Evolutionary conservation across 163 green algal genomes (phyloP).

Genomic region (Picocystis sp.): DNA sequence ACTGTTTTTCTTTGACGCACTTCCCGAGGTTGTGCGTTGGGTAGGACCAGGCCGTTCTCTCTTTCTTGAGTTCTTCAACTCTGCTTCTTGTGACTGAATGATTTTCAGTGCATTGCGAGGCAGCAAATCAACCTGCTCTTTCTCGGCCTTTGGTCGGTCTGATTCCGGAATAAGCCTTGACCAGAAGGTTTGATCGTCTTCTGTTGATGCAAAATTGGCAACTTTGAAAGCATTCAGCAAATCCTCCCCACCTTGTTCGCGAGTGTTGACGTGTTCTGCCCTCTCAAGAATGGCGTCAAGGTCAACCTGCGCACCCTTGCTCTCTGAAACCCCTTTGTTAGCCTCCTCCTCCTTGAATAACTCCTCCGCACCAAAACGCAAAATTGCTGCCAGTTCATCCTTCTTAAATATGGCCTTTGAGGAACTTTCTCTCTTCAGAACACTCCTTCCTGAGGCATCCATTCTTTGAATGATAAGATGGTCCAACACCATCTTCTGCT

Average conservation of each 20-base stretch:
- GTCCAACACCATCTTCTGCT: conserved; percentile 85
- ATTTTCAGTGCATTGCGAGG: conserved; percentile 47
- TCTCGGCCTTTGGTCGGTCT: conserved; percentile 12
- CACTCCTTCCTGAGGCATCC: conserved; percentile 64
- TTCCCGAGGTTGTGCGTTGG: too few relatives aligned
- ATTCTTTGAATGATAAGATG: conserved; percentile 61
- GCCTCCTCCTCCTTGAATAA: conserved; percentile 65
- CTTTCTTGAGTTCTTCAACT: conserved; percentile 1
- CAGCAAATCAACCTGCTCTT: conserved; percentile 24
- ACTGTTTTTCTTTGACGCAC: not conserved
- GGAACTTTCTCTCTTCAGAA: conserved; percentile 29
- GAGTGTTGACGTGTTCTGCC: conserved; percentile 45
- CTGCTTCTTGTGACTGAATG: conserved; percentile 12
- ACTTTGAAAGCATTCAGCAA: conserved; percentile 86
- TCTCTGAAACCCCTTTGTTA: conserved; percentile 29
- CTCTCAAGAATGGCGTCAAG: conserved; percentile 83
- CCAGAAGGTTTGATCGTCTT: conserved; percentile 64
- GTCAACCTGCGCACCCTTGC: conserved; percentile 48
- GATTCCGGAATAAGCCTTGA: conserved; percentile 21
- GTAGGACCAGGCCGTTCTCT: not conserved
- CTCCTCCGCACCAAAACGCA: conserved; percentile 87
- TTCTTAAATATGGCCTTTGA: conserved; percentile 30
- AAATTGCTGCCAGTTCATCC: conserved; percentile 87
- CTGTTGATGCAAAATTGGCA: conserved; percentile 65
- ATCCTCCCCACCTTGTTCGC: conserved; percentile 26